Base-by-base conservation (phyloP, 768 basidiomycete genomes). In the Rhodocollybia butyracea region DNA sequence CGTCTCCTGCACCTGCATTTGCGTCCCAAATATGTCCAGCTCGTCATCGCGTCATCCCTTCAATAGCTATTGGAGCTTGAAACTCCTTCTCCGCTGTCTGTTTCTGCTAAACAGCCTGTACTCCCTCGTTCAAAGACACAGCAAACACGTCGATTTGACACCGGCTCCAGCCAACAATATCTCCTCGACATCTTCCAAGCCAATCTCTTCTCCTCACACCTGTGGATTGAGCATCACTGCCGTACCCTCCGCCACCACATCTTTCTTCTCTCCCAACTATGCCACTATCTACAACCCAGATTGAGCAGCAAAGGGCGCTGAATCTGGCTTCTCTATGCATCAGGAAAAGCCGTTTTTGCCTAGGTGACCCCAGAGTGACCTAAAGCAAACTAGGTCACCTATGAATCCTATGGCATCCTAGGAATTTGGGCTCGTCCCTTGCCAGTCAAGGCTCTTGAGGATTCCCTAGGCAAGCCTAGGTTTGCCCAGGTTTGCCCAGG, bases 151-250 rank as follows among this genome's bases (percentile, higher is more conserved):
- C 74, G 69, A 51, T 22, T 68, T 93, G 57, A 74, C 80, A 5
- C 81, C 87, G 1, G 63, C 73, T 3, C 69, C 74, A 2, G 24
- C 64, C 7, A 50, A 50, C 22, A 41, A 21, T 22, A 3, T 32
- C 39, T 40, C 51, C 11, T 43, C 51, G 1, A 41, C 39, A n/a
- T 40, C 50, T 11, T 12, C 4, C 32, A 51, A 27, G n/a, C 40
- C 48, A 22, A 15, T 39, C 10, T 21, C 38, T 6, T 51, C 73
- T 72, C 1, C 72, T 73, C 0, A 52, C 67, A 71, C 27, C 64
- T 70, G 0, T 74, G 86, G 78, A 86, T 3, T 65, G 75, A 3
- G 75, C 74, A 6, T 69, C 88, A 17, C 67, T 76, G 21, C 82
- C 74, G 31, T 74, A 24, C 5, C 22, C 15, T 31, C 42, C 51